A percentile compares a stretch with the other conserved stretches of the same genome.
Conservation (phyloP, 1,284 basidiomycete genomes). For the Tetrapyrgos nigripes region DNA sequence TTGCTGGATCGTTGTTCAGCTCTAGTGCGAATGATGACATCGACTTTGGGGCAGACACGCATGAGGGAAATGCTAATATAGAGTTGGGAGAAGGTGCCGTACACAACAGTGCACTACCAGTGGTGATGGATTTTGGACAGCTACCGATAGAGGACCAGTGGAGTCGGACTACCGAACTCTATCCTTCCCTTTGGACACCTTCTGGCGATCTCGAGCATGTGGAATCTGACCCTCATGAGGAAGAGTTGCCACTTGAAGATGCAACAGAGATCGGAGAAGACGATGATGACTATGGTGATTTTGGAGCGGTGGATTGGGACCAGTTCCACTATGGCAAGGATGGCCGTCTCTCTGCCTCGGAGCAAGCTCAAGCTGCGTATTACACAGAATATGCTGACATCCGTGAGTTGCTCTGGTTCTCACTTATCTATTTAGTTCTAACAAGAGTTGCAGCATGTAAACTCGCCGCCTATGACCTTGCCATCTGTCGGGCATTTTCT, state of each 20-base stretch:
- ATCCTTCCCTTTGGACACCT: no score
- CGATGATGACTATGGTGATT: neutral
- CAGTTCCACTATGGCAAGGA: neutral
- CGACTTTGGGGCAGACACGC: no score
- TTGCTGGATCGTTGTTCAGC: no score
- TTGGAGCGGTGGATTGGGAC: neutral
- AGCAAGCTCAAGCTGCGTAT: neutral
- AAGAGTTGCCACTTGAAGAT: neutral
- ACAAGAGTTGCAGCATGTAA: constrained; percentile 18
- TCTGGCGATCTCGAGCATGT: no score
- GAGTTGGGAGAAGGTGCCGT: no score
- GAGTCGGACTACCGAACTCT: no score
- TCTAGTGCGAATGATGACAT: no score
- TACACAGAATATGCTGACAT: neutral
- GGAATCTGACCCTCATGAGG: neutral
- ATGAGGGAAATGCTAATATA: no score
- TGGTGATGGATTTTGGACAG: no score
- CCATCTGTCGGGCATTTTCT: constrained; percentile 30
- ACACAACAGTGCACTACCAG: no score
- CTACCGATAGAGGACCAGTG: no score
- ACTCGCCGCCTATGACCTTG: constrained; percentile 24
- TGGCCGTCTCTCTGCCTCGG: constrained; percentile 5
- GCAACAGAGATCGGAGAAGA: neutral
- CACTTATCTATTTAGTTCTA: neutral
- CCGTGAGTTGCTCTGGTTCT: neutral